Evolutionary conservation across 768 basidiomycete species (phyloP).

Genomic region (Xerocomus brunneocitrinus): DNA sequence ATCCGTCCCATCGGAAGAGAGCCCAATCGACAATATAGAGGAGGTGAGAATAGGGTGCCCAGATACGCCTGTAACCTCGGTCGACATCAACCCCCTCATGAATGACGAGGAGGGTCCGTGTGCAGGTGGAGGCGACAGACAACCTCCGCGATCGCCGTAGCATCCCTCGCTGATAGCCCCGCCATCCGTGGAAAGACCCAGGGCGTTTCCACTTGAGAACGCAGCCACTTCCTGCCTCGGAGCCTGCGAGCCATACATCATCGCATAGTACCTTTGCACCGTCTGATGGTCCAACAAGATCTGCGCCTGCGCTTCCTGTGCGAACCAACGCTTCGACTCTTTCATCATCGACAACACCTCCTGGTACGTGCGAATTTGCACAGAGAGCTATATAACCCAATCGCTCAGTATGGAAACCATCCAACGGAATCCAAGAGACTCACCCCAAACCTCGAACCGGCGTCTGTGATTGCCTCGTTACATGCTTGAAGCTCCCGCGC

Average conservation of each 20-base stretch:
- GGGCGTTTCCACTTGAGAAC: conserved; percentile 1
- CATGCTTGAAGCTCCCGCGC: conserved; percentile 47
- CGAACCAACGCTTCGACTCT: conserved; percentile 21
- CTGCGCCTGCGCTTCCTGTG: conserved; percentile 17
- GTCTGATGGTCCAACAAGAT: conserved; percentile 17
- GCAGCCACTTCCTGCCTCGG: conserved; percentile 1
- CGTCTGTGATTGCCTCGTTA: conserved; percentile 49
- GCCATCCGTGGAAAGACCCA: conserved; percentile 4
- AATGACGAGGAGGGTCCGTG: neutral
- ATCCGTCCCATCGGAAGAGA: neutral
- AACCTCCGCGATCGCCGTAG: neutral
- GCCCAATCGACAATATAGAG: neutral
- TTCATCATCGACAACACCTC: conserved; percentile 39
- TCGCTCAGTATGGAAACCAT: neutral
- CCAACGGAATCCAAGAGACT: neutral
- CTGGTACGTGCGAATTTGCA: conserved; percentile 53
- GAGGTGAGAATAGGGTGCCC: neutral
- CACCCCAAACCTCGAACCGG: conserved; percentile 28
- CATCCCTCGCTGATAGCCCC: neutral
- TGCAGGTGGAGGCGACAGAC: conserved; percentile 4
- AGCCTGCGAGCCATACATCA: conserved; percentile 4
- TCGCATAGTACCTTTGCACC: conserved; percentile 9
- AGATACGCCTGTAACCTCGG: neutral
- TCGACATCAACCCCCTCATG: neutral
- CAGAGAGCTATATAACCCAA: conserved; percentile 32